Conservation (phyloP, 345 rosid species). For the Citropsis articulata region DNA sequence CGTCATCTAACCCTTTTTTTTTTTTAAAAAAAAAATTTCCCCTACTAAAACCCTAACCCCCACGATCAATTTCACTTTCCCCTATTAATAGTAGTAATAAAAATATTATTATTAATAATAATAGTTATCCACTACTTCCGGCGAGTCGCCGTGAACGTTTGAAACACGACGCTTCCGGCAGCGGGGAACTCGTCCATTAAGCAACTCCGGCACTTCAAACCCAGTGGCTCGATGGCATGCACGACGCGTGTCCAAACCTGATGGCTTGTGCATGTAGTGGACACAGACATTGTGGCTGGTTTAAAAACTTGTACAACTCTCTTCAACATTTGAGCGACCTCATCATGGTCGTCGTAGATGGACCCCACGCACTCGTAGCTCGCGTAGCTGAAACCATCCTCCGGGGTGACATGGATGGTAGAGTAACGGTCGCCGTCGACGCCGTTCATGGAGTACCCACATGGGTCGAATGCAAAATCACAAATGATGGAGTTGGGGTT, state of each 20-base stretch:
- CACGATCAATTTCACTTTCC: not conserved
- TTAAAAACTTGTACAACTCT: conserved; percentile 74
- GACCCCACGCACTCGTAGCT: conserved; percentile 88
- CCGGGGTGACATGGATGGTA: conserved; percentile 96
- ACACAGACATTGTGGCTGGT: conserved; percentile 63
- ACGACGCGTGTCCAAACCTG: conserved; percentile 65
- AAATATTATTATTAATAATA: too few relatives aligned
- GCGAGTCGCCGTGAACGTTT: conserved; percentile 67
- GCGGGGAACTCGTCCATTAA: conserved; percentile 69
- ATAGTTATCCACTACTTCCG: conserved; percentile 41
- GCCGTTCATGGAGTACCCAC: conserved; percentile 99
- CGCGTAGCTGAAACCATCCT: conserved; percentile 92
- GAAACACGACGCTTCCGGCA: conserved; percentile 65
- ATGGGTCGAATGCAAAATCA: conserved; percentile 93
- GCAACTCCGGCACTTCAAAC: conserved; percentile 71
- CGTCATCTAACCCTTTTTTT: conserved; percentile 23
- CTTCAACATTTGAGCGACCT: conserved; percentile 47
- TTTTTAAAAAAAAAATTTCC: conserved; percentile 1
- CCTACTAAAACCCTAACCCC: conserved; percentile 25
- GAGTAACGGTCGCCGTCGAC: conserved; percentile 88
- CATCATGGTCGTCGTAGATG: conserved; percentile 47
- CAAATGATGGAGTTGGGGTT: conserved; percentile 64
- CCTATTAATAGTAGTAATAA: too few relatives aligned
- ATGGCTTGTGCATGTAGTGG: conserved; percentile 53
- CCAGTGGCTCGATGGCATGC: conserved; percentile 60